Conservation (phyloP, 2,329 filamentous ascomycete species). For the Ophiosphaerella narmari region DNA sequence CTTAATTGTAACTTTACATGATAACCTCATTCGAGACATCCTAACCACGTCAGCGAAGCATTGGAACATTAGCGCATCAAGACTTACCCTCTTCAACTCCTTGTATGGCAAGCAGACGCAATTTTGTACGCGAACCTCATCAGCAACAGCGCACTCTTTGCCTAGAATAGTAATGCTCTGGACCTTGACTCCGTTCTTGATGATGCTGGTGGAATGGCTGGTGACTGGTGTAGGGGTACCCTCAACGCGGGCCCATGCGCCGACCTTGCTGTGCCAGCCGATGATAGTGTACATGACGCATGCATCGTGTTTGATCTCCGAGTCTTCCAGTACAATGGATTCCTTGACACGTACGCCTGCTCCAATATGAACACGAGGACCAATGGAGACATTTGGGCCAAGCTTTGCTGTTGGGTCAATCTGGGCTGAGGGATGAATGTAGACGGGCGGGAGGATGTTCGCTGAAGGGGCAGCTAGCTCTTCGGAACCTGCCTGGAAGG, state of each 20-base stretch:
- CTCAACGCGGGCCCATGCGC: conserved; percentile 97
- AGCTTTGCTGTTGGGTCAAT: conserved; percentile 96
- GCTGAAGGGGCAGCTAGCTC: conserved; percentile 84
- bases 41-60: conserved; percentile 48
- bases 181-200: conserved; percentile 98
- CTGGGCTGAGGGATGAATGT: conserved; percentile 87
- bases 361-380: conserved; percentile 82
- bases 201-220: conserved; percentile 89
- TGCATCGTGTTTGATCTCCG: conserved; percentile 94
- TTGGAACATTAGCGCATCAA: neutral
- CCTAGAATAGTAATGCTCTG: conserved; percentile 97
- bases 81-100: conserved; percentile 91
- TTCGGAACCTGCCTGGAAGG: conserved; percentile 77
- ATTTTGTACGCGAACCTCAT: conserved; percentile 96
- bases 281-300: conserved; percentile 96
- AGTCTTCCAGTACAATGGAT: conserved; percentile 91
- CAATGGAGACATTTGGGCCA: conserved; percentile 94
- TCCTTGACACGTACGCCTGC: conserved; percentile 93
- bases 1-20: conserved; percentile 66
- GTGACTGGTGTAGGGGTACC: conserved; percentile 85
- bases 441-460: conserved; percentile 89
- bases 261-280: conserved; percentile 93
- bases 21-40: conserved; percentile 87
- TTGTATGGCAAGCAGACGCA: conserved; percentile 97
- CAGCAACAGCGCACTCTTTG: conserved; percentile 92